phyloP scores from a whole-genome alignment of 2,329 filamentous ascomycete species.

The Pseudocercospora fuligena region DNA sequence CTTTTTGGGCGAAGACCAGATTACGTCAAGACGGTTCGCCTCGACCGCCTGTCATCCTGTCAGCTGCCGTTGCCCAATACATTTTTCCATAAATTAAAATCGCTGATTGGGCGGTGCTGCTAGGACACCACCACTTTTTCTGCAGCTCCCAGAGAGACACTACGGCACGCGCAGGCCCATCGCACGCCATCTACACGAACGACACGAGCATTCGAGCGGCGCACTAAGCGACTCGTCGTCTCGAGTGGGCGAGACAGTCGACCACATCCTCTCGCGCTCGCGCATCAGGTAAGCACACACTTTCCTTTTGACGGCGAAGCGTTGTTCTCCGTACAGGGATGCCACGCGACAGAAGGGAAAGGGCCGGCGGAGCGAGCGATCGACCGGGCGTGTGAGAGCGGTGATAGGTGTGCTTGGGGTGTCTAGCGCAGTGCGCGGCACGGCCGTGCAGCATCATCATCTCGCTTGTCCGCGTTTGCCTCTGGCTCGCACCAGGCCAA shows the following conservation, averaged over 20 bases:
- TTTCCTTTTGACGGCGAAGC: conserved; percentile 2
- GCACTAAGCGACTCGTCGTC: background rate
- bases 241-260: background rate
- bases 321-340: conserved; percentile 3
- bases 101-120: conserved; percentile 1
- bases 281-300: conserved; percentile 5
- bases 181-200: background rate
- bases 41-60: conserved; percentile 1
- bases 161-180: background rate
- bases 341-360: conserved; percentile 10
- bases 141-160: background rate
- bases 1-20: background rate
- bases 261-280: background rate
- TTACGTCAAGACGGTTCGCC: conserved; percentile 8
- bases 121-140: conserved; percentile 2
- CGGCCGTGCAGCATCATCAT: conserved; percentile 15
- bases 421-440: conserved; percentile 10
- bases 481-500: conserved; percentile 10
- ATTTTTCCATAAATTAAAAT: background rate
- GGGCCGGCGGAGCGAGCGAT: conserved; percentile 10
- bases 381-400: background rate
- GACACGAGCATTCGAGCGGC: background rate
- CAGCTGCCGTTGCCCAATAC: background rate
- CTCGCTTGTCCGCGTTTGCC: conserved; percentile 13
- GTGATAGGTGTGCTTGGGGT: background rate